Base-by-base conservation (phyloP, 148 eudicot species). In the Dianthus caryophyllus region DNA sequence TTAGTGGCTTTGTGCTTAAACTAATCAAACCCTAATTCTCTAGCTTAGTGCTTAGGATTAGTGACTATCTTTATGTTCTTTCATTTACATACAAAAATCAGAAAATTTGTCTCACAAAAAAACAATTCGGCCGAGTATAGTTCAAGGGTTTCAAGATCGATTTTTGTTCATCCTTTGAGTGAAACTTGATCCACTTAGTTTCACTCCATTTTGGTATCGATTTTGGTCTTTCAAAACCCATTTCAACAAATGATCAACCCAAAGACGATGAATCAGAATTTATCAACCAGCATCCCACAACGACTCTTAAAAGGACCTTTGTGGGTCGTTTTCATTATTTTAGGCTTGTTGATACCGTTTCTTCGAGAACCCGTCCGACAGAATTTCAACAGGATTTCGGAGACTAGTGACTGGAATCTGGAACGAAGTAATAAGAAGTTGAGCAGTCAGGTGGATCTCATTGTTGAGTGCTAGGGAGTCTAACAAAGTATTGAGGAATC, bases 181-280 rank as follows among this genome's bases (percentile, higher is more conserved):
- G n/a, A n/a, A n/a, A n/a, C n/a, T n/a, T n/a, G n/a, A n/a, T n/a
- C n/a, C n/a, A n/a, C n/a, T n/a, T n/a, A n/a, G n/a, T n/a, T n/a
- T n/a, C n/a, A n/a, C n/a, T n/a, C n/a, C n/a, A n/a, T 18, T 93
- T 93, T 60, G 98, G 98, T 4, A 90, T 89, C 29, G 72, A 89
- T 65, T 93, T 89, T 67, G 85, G 92, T 59, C 91, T 93, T 15
- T 89, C 95, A 0, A 81, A 79, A 55, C 84, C 84, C 25, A 64
- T 64, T 61, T 60, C 87, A 54, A 2, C 70, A 21, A 56, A 47
- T 54, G 72, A 72, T 44, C 33, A 71, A 4, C 65, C 61, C 7
- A 80, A 26, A 63, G 74, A 18, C 22, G 36, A 48, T 6, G 79
- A 82, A 12, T 82, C 78, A 0, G 86, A 80, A 47, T 93, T 93